A percentile compares a stretch with the other conserved stretches of the same genome.
Conservation (phyloP, 495 filamentous ascomycete species). For the Penicillium manginii region DNA sequence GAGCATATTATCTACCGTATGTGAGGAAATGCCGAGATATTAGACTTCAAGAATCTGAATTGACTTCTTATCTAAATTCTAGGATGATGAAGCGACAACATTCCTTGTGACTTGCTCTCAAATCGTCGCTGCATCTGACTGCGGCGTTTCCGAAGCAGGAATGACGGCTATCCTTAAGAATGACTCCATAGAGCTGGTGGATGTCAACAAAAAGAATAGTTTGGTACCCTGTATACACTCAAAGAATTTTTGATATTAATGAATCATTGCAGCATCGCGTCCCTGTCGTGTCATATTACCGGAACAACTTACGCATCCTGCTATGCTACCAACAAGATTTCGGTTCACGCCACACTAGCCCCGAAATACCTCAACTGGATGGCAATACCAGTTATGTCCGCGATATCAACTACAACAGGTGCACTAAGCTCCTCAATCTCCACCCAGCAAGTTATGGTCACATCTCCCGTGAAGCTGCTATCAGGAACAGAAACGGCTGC, state of each 20-base stretch:
- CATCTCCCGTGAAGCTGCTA: background rate
- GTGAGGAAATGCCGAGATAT: no score
- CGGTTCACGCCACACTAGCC: conserved; percentile 1
- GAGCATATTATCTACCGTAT: background rate
- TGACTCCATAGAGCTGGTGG: no score
- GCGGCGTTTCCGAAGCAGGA: no score
- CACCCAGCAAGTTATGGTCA: background rate
- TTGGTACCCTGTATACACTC: no score
- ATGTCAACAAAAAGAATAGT: no score
- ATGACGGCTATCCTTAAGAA: no score
- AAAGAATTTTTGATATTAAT: background rate
- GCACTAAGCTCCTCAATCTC: background rate
- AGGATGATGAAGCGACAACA: no score
- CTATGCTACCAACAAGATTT: background rate
- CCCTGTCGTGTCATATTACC: background rate
- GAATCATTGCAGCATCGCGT: background rate
- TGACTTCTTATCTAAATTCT: no score
- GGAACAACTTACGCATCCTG: conserved; percentile 6
- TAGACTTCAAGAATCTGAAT: no score
- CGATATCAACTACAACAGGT: background rate
- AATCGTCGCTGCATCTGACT: no score
- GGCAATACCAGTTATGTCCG: background rate
- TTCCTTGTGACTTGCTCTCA: no score
- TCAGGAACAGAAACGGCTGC: background rate
- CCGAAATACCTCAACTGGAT: conserved; percentile 7